Percentiles rank a stretch among this genome's conserved stretches.
Evolutionary conservation across 768 basidiomycete genomes (phyloP).

Genomic region (Rhizopogon roseolus): DNA sequence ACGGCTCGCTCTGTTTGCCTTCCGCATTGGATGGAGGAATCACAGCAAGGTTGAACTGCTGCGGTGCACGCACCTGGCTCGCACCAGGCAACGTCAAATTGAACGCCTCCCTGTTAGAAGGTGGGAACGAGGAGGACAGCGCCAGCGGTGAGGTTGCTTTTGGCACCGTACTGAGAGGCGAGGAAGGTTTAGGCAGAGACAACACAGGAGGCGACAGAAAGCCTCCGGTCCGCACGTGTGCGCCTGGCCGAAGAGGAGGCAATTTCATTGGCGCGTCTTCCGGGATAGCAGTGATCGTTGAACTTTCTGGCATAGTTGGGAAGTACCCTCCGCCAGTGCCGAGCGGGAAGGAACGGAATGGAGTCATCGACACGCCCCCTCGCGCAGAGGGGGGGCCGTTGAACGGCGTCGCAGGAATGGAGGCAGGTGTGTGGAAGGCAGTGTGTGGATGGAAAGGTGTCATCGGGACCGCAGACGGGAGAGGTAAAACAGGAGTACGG

Average conservation of each 20-base stretch:
- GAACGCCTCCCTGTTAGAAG: not conserved
- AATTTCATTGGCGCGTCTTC: not conserved
- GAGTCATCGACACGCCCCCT: not conserved
- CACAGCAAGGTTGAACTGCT: not conserved
- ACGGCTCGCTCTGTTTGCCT: constrained; percentile 9
- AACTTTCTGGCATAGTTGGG: not conserved
- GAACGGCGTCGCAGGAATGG: not conserved
- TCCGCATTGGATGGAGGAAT: not conserved
- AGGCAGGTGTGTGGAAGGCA: not conserved
- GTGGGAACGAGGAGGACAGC: not conserved
- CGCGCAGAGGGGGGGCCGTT: not conserved
- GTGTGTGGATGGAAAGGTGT: not conserved
- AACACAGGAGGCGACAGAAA: not conserved
- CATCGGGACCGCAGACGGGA: not conserved
- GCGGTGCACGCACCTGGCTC: too few relatives aligned
- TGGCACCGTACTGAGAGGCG: not conserved
- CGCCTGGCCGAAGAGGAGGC: not conserved
- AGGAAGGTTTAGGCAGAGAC: not conserved
- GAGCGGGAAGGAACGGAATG: not conserved
- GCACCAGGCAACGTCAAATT: not conserved
- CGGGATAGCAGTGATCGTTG: not conserved
- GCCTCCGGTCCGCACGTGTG: not conserved
- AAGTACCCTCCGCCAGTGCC: not conserved
- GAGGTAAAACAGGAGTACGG: not conserved
- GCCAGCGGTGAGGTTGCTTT: not conserved